Percentiles rank a stretch among this genome's conserved stretches.
Evolutionary conservation across 1,284 basidiomycete species (phyloP).

Genomic region (Fistulina hepatica): DNA sequence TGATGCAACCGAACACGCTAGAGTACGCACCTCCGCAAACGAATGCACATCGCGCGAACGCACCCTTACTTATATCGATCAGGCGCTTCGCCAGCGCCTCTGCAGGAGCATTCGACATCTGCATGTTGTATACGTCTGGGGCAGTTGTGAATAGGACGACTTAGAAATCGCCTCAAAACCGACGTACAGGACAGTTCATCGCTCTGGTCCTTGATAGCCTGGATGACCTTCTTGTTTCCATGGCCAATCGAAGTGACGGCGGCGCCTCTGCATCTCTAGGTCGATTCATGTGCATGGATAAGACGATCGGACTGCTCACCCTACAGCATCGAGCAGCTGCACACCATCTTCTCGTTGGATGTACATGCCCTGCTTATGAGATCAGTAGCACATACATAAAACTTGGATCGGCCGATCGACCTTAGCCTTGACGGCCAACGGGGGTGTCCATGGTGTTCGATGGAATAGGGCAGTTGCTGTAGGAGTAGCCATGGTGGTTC

Average conservation of each 20-base stretch:
- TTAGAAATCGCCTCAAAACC: too few relatives aligned
- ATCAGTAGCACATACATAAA: too few relatives aligned
- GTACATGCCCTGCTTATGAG: too few relatives aligned
- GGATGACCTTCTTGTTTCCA: constrained; percentile 55
- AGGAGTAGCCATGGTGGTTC: too few relatives aligned
- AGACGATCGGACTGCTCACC: constrained; percentile 19
- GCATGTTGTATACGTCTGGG: constrained; percentile 73
- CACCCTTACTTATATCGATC: constrained; percentile 54
- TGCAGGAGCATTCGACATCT: constrained; percentile 66
- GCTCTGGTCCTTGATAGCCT: constrained; percentile 68
- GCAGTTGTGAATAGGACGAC: constrained; percentile 1
- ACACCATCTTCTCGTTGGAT: constrained; percentile 57
- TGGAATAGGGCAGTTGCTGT: too few relatives aligned
- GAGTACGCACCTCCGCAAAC: constrained; percentile 51
- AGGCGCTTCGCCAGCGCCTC: constrained; percentile 62
- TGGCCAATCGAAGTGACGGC: constrained; percentile 75
- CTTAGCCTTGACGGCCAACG: constrained; percentile 51
- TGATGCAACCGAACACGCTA: not conserved
- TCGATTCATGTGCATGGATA: not conserved
- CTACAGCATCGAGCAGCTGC: constrained; percentile 61
- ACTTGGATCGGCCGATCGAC: too few relatives aligned
- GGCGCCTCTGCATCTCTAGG: constrained; percentile 38
- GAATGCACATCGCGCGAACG: constrained; percentile 59
- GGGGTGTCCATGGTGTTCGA: constrained; percentile 59
- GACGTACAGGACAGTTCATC: constrained; percentile 60